These are phyloP conservation scores for Tetrahymena malaccensis DNA, from an alignment of 73 alveolate genomes.

Conservation along the genomic window DNA sequence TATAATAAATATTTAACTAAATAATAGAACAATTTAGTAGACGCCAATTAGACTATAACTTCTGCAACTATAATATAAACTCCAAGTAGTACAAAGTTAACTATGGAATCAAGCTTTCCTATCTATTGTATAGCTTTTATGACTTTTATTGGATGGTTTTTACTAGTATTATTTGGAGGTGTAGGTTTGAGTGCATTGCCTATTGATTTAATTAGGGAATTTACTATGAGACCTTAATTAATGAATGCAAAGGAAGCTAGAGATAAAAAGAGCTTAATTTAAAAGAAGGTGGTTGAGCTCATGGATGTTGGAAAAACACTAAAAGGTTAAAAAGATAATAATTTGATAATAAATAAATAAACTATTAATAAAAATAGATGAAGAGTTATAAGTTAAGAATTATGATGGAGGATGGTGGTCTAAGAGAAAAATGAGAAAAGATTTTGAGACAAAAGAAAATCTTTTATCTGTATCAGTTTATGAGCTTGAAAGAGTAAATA, in stretches of 20 bases:
- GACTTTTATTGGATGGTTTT: constrained; percentile 45
- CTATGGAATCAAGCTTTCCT: constrained; percentile 6
- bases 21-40: neutral
- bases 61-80: neutral
- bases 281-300: neutral
- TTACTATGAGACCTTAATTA: constrained; percentile 11
- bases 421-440: neutral
- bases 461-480: neutral
- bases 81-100: neutral
- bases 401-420: neutral
- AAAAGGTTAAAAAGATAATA: neutral
- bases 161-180: constrained; percentile 43
- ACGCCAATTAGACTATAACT: neutral
- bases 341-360: neutral
- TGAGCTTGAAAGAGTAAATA: neutral
- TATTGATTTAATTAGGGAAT: constrained; percentile 27
- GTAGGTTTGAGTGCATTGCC: constrained; percentile 46
- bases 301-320: neutral
- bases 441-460: neutral
- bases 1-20: too few relatives aligned
- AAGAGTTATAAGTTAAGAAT: neutral
- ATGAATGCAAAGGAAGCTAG: constrained; percentile 15
- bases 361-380: neutral
- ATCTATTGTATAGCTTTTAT: constrained; percentile 22
- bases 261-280: neutral